Evolutionary conservation across 2,329 filamentous ascomycete species (phyloP).

Genomic region (Hirsutella rhossiliensis): DNA sequence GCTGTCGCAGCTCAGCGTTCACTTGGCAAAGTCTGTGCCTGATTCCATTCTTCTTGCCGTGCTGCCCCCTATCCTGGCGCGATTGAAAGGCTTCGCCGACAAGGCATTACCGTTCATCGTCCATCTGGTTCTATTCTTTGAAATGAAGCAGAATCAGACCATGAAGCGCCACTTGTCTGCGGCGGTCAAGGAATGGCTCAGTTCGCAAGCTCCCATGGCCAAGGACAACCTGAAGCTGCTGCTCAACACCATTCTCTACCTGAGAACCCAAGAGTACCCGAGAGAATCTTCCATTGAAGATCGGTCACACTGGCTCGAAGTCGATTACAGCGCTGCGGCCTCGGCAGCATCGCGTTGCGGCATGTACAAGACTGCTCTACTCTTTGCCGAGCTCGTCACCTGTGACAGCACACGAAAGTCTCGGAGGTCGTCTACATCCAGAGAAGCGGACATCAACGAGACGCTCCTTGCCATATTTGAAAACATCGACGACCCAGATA

Average conservation of each 20-base stretch:
- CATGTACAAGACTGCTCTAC: constrained; percentile 76
- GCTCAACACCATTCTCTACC: constrained; percentile 70
- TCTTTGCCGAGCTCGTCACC: constrained; percentile 66
- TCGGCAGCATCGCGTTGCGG: constrained; percentile 63
- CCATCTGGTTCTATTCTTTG: constrained; percentile 64
- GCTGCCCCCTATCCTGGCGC: constrained; percentile 52
- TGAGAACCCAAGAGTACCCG: constrained; percentile 68
- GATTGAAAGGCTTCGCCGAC: constrained; percentile 58
- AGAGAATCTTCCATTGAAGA: constrained; percentile 70
- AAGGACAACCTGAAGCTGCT: constrained; percentile 59
- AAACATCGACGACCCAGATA: constrained; percentile 89
- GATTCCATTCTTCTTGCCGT: constrained; percentile 58
- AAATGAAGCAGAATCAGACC: constrained; percentile 48
- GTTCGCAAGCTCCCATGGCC: constrained; percentile 20
- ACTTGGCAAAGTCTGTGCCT: constrained; percentile 46
- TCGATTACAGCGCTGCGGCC: constrained; percentile 62
- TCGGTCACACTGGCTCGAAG: constrained; percentile 71
- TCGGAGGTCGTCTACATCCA: constrained; percentile 51
- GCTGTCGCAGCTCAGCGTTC: constrained; percentile 48
- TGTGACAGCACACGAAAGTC: constrained; percentile 45
- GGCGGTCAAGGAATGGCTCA: constrained; percentile 53
- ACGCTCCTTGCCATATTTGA: constrained; percentile 75
- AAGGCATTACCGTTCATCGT: constrained; percentile 72
- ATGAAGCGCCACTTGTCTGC: constrained; percentile 53
- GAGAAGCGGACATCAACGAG: constrained; percentile 45